Conservation (phyloP, 164 flowering plant species). For the Magnolia sinica region DNA sequence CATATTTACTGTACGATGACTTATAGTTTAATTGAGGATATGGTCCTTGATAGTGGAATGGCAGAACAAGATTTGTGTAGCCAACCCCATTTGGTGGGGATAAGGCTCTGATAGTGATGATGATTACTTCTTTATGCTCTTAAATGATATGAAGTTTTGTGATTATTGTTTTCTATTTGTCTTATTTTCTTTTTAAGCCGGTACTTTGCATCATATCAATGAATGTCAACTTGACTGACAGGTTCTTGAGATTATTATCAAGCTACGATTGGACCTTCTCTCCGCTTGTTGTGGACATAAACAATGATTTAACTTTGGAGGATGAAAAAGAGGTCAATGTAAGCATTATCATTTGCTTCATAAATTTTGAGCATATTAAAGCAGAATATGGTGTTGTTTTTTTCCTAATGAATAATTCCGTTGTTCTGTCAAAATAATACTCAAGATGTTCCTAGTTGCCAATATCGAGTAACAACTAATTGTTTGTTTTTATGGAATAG, state of each 20-base stretch:
- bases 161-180: too few relatives aligned
- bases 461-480: conserved; percentile 1
- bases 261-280: conserved; percentile 83
- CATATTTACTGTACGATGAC: too few relatives aligned
- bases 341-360: conserved; percentile 17
- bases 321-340: conserved; percentile 77
- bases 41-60: too few relatives aligned
- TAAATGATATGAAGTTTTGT: too few relatives aligned
- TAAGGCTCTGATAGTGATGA: too few relatives aligned
- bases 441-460: background rate
- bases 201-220: too few relatives aligned
- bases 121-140: too few relatives aligned
- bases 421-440: background rate
- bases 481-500: conserved; percentile 30
- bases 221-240: conserved; percentile 21
- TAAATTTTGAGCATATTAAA: background rate
- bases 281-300: conserved; percentile 79
- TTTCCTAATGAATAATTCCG: background rate
- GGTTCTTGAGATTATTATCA: conserved; percentile 76
- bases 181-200: too few relatives aligned
- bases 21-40: too few relatives aligned
- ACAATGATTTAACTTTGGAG: conserved; percentile 51
- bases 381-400: background rate
- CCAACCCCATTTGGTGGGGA: too few relatives aligned
- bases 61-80: too few relatives aligned